Evolutionary conservation across 2,329 filamentous ascomycete species (phyloP).

Genomic region (Hypomyces perniciosus): DNA sequence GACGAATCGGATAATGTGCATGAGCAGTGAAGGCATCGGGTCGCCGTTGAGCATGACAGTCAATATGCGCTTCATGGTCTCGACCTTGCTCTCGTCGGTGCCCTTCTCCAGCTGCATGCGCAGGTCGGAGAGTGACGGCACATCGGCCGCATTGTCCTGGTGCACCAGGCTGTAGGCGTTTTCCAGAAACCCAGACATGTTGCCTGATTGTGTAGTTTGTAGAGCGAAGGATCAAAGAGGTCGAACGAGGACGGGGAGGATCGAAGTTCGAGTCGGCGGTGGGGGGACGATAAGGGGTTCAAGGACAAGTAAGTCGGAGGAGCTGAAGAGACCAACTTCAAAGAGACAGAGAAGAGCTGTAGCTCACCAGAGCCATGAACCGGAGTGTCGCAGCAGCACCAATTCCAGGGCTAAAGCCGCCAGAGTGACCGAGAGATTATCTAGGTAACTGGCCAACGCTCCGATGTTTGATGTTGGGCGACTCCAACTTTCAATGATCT

Average conservation of each 20-base stretch:
- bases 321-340: slow-evolving; percentile 19
- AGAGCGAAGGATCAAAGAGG: slow-evolving; percentile 15
- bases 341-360: slow-evolving; percentile 18
- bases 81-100: slow-evolving; percentile 84
- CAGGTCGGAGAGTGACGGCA: slow-evolving; percentile 84
- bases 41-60: slow-evolving; percentile 98
- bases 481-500: slow-evolving; percentile 28
- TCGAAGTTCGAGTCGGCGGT: slow-evolving; percentile 25
- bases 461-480: slow-evolving; percentile 16
- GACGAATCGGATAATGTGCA: slow-evolving; percentile 99
- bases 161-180: slow-evolving; percentile 95
- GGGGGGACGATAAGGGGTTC: slow-evolving; percentile 28
- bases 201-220: slow-evolving; percentile 32
- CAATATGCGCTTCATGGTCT: slow-evolving; percentile 93
- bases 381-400: slow-evolving; percentile 19
- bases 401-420: slow-evolving; percentile 23
- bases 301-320: slow-evolving; percentile 5
- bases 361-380: slow-evolving; percentile 27
- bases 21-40: slow-evolving; percentile 87
- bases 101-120: slow-evolving; percentile 92
- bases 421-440: slow-evolving; percentile 24
- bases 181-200: slow-evolving; percentile 92
- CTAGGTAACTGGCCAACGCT: slow-evolving; percentile 20
- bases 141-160: slow-evolving; percentile 92
- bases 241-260: slow-evolving; percentile 14